Percentiles rank a stretch among this genome's conserved stretches.
phyloP scores from a whole-genome alignment of 345 rosid genomes.

The Psidium guajava region DNA sequence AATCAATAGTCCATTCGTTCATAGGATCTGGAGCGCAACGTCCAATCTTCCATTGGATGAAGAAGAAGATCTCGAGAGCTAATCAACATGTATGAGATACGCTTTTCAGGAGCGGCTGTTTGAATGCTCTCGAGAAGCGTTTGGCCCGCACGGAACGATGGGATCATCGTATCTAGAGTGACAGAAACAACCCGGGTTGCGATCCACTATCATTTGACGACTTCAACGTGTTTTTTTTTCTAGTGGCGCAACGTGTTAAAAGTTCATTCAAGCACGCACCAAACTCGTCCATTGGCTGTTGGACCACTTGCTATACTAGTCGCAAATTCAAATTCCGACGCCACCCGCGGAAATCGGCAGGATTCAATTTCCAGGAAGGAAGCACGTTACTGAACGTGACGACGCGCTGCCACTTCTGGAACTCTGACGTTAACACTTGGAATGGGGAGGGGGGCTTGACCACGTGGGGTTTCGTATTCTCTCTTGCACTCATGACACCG shows the following conservation, averaged over 20 bases:
- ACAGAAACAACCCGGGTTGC: neutral
- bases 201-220: neutral
- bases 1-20: neutral
- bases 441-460: neutral
- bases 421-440: neutral
- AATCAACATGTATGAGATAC: neutral
- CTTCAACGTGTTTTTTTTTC: neutral
- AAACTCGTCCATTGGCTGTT: neutral
- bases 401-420: neutral
- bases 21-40: neutral
- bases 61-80: neutral
- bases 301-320: neutral
- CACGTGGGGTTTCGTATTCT: neutral
- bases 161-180: neutral
- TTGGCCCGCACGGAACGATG: neutral
- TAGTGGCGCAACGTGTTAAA: neutral
- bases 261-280: neutral
- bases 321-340: neutral
- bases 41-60: neutral
- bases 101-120: neutral
- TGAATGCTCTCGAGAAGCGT: neutral
- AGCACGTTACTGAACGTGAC: neutral
- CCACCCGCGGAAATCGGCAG: neutral
- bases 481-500: neutral
- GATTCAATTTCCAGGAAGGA: neutral